Conservation (phyloP, 164 flowering plant genomes). For the Houttuynia cordata region DNA sequence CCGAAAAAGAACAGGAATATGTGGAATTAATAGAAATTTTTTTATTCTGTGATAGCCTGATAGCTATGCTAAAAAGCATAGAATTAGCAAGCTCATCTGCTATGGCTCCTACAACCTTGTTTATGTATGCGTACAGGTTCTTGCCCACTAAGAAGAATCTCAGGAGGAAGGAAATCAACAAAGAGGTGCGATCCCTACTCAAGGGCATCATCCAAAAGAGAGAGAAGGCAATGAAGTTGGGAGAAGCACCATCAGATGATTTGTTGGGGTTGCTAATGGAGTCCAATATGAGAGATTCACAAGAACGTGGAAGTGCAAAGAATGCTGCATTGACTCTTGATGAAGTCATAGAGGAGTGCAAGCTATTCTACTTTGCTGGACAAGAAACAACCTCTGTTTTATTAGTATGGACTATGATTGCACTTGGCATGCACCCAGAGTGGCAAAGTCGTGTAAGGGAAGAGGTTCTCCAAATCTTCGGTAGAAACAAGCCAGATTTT, state of each 20-base stretch:
- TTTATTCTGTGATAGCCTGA: not conserved
- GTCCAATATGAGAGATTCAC: not conserved
- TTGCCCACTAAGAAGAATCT: conserved; percentile 4
- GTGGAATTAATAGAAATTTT: too few species aligned
- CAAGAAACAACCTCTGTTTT: conserved; percentile 10
- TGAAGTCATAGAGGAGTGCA: conserved; percentile 13
- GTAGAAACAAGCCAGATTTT: conserved; percentile 3
- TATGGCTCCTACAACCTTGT: not conserved
- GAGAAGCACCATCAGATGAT: conserved; percentile 3
- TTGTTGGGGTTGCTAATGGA: conserved; percentile 9
- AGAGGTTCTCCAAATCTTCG: conserved; percentile 8
- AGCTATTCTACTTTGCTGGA: conserved; percentile 13
- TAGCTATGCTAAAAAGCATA: too few species aligned
- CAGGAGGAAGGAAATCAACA: conserved; percentile 3
- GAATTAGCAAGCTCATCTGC: too few species aligned
- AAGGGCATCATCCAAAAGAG: conserved; percentile 4
- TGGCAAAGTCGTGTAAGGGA: conserved; percentile 11
- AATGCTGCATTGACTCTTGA: conserved; percentile 5
- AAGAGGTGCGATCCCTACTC: conserved; percentile 1
- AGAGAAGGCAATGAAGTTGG: conserved; percentile 7
- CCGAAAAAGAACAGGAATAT: too few species aligned
- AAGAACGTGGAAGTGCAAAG: conserved; percentile 2
- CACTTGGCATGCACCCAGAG: conserved; percentile 7
- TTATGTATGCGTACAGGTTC: conserved; percentile 3
- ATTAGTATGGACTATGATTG: conserved; percentile 10